These are phyloP conservation scores for Aspergillaceae sp. DNA, from an alignment of 2,329 filamentous ascomycete species.

Conservation along the genomic window DNA sequence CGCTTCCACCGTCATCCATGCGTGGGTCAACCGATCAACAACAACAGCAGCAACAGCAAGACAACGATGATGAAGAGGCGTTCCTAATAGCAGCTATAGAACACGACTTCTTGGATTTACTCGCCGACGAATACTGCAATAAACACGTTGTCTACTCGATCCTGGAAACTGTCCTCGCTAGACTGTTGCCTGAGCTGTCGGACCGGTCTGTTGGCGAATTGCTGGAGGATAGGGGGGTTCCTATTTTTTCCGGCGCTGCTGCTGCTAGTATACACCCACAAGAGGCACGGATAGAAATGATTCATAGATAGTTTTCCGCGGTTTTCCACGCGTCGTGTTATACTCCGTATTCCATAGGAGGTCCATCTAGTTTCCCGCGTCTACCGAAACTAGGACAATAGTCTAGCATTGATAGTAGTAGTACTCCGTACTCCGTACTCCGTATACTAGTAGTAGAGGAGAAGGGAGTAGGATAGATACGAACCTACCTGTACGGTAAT, in stretches of 20 bases:
- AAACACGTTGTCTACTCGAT: slow-evolving; percentile 80
- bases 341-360: no score
- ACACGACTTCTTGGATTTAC: slow-evolving; percentile 58
- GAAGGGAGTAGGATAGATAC: no score
- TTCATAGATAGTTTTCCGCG: no score
- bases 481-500: no score
- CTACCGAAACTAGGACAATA: no score
- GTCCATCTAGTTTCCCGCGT: no score
- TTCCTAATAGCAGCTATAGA: slow-evolving; percentile 53
- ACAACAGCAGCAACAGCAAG: slow-evolving; percentile 4
- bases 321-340: no score
- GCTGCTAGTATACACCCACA: no score
- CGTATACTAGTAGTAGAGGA: no score
- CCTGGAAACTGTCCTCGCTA: slow-evolving; percentile 71
- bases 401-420: no score
- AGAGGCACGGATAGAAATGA: no score
- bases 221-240: slow-evolving; percentile 59
- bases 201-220: slow-evolving; percentile 64
- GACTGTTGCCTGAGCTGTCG: slow-evolving; percentile 73
- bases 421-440: no score
- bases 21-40: slow-evolving; percentile 2
- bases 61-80: slow-evolving; percentile 26
- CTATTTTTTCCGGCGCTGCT: slow-evolving; percentile 7
- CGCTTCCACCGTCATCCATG: background rate
- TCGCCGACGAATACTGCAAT: slow-evolving; percentile 81